Base-by-base conservation (phyloP, 306 rosid species). In the Castanopsis chinensis region DNA sequence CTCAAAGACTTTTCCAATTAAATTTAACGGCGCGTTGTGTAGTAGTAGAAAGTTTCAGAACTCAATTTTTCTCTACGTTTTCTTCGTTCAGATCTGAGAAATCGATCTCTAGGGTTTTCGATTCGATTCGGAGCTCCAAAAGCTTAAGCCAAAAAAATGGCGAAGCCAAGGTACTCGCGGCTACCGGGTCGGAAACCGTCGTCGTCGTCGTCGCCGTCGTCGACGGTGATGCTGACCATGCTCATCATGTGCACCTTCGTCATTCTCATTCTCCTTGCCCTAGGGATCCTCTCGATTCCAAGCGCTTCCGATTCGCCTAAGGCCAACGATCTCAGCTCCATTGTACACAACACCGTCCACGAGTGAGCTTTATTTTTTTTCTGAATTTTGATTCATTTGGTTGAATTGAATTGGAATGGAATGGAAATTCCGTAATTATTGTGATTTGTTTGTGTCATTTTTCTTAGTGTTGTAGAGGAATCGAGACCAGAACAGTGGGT, bases 281-380 rank as follows among this genome's bases (percentile, higher is more conserved):
- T 96, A 55, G 98, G 99, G 37, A 85, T 96, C 71, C 92, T 96
- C 85, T 96, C 99, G 7, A 82, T 93, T 64, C 99, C 98, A 2
- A 85, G 43, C 41, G 76, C 85, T 85, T 91, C 91, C 1, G 76
- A 78, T 83, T 85, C 85, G 13, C 88, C 84, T 8, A 91, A 89
- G 74, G 94, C 93, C 20, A 86, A 89, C 84, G 99, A 96, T 90
- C 98, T 96, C 33, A 91, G 86, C 85, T 89, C 98, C 79, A 91
- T 91, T 75, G 89, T 84, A 37, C 91, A 78, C 7, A 88, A 80
- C 65, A 89, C 87, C 45, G 32, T 69, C 0, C 86, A 83, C 2
- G 79, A 84, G 97, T 95, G 25, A 12, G 63, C 15, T 49, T 57
- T 6, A 25, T 25, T 25, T 25, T 25, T 18, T 11, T 30, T 71